Conservation (phyloP, 1,284 basidiomycete species). For the Pseudozyma sp. region DNA sequence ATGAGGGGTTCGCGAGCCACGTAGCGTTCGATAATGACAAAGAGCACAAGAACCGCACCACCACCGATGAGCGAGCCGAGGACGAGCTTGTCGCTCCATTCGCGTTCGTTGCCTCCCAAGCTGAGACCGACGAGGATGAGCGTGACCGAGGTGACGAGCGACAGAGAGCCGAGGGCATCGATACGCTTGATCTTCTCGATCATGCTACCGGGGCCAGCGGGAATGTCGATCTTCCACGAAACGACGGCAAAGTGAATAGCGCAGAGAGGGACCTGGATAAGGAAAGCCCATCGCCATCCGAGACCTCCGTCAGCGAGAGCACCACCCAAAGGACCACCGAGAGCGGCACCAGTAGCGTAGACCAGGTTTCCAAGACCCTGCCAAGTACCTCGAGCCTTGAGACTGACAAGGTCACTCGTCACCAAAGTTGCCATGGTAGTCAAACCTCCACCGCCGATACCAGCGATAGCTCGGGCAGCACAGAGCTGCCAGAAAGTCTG, state of each 20-base stretch:
- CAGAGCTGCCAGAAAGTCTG: slow-evolving; percentile 65
- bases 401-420: slow-evolving; percentile 70
- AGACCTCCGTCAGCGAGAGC: slow-evolving; percentile 58
- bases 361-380: slow-evolving; percentile 69
- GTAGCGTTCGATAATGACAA: slow-evolving; percentile 72
- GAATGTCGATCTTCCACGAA: slow-evolving; percentile 70
- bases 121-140: slow-evolving; percentile 68
- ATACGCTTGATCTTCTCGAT: slow-evolving; percentile 70
- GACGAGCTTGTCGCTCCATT: slow-evolving; percentile 62
- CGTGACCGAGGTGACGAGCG: slow-evolving; percentile 68
- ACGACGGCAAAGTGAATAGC: slow-evolving; percentile 69
- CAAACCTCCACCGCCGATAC: slow-evolving; percentile 71
- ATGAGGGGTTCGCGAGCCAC: slow-evolving; percentile 70
- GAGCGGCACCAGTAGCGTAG: slow-evolving; percentile 67
- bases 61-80: slow-evolving; percentile 57
- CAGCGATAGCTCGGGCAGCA: slow-evolving; percentile 70
- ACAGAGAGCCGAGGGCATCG: slow-evolving; percentile 68
- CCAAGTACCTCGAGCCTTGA: slow-evolving; percentile 71
- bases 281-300: slow-evolving; percentile 68
- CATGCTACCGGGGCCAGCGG: slow-evolving; percentile 68
- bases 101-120: slow-evolving; percentile 65
- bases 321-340: slow-evolving; percentile 66
- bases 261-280: slow-evolving; percentile 69
- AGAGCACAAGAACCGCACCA: slow-evolving; percentile 73
- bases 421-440: slow-evolving; percentile 71